Conservation (phyloP, 1,284 basidiomycete genomes). For the Tetrapyrgos nigripes region DNA sequence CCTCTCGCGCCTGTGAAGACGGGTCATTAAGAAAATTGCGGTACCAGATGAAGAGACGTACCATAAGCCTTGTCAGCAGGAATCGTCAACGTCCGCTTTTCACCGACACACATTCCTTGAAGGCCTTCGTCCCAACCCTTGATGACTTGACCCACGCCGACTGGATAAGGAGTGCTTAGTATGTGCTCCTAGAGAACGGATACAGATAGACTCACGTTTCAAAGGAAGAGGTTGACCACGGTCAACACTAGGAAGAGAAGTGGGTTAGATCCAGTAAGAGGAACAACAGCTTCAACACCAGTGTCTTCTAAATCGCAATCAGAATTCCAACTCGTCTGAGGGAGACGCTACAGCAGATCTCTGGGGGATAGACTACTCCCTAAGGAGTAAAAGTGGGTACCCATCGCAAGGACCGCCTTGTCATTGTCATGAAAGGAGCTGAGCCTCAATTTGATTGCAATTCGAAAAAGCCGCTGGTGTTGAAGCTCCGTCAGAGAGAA, state of each 20-base stretch:
- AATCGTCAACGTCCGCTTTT: conserved; percentile 92
- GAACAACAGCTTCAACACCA: too few species aligned
- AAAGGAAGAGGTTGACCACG: conserved; percentile 72
- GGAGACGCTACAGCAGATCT: too few species aligned
- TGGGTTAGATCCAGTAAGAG: background rate
- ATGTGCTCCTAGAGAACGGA: background rate
- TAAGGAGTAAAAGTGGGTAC: too few species aligned
- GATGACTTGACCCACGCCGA: conserved; percentile 84
- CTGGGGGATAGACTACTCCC: too few species aligned
- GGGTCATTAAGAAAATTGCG: background rate
- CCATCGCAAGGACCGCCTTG: too few species aligned
- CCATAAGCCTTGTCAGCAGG: conserved; percentile 84
- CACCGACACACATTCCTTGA: conserved; percentile 85
- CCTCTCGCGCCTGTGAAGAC: conserved; percentile 70
- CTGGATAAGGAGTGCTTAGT: conserved; percentile 40
- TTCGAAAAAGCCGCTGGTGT: too few species aligned
- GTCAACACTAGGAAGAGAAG: conserved; percentile 55
- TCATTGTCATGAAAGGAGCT: too few species aligned
- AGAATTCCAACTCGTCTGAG: too few species aligned
- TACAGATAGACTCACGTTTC: conserved; percentile 56
- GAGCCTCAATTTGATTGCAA: too few species aligned
- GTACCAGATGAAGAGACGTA: conserved; percentile 42
- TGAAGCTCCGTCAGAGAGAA: background rate
- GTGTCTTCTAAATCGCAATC: too few species aligned
- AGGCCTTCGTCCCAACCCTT: conserved; percentile 84